A percentile compares a stretch with the other conserved stretches of the same genome.
phyloP scores from a whole-genome alignment of 352 stramenopile genomes.

The Globisporangium middletonii region DNA sequence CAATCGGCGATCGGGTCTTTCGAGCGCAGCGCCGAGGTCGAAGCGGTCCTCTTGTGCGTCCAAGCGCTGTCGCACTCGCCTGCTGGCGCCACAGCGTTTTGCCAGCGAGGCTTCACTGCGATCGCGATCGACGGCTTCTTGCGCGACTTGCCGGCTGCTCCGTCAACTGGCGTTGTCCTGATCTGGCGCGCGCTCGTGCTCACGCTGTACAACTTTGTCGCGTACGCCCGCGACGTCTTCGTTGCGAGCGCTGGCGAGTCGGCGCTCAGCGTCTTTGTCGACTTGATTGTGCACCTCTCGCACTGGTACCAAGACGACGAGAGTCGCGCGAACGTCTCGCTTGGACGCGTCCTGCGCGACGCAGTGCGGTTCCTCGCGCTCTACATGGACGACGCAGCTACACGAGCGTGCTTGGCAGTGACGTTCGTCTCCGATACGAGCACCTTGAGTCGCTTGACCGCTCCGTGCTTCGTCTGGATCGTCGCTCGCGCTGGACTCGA shows the following conservation, averaged over 20 bases:
- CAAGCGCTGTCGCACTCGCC: constrained; percentile 12
- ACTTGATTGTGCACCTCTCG: constrained; percentile 6
- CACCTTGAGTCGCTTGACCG: not conserved
- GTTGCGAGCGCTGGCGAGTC: not conserved
- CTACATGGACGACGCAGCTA: not conserved
- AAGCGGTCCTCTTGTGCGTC: constrained; percentile 13
- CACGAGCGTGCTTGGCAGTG: not conserved
- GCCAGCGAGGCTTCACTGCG: constrained; percentile 5
- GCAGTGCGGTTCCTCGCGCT: constrained; percentile 6
- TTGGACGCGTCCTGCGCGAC: constrained; percentile 10
- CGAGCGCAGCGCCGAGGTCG: constrained; percentile 6
- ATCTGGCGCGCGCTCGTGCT: constrained; percentile 11
- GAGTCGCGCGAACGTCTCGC: not conserved
- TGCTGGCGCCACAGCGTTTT: constrained; percentile 8
- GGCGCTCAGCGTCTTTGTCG: not conserved
- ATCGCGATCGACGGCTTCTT: constrained; percentile 6
- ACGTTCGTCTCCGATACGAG: not conserved
- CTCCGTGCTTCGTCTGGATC: constrained; percentile 10
- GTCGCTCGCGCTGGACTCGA: not conserved
- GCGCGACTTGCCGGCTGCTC: not conserved
- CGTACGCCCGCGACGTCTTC: not conserved
- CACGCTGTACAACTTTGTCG: constrained; percentile 2
- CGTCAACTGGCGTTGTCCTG: not conserved
- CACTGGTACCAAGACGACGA: constrained; percentile 4
- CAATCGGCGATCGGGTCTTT: not conserved